A percentile compares a stretch with the other conserved stretches of the same genome.
phyloP scores from a whole-genome alignment of 2,329 filamentous ascomycete genomes.

The Cytospora leucostoma region DNA sequence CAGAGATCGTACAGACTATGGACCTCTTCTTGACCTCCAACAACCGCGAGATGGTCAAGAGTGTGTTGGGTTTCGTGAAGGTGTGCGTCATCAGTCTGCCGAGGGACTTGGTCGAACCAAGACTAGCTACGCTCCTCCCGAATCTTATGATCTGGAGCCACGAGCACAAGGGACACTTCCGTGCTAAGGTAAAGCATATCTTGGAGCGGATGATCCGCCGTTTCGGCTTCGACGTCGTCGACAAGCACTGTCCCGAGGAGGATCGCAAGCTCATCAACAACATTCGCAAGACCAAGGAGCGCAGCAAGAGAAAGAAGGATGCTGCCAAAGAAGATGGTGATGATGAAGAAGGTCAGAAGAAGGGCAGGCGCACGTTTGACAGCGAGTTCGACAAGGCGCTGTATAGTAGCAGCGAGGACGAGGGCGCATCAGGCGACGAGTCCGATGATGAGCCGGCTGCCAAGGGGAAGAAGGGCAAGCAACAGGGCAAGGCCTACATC shows the following conservation, averaged over 20 bases:
- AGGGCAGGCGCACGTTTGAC: conserved; percentile 65
- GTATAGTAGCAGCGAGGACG: conserved; percentile 70
- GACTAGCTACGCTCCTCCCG: conserved; percentile 76
- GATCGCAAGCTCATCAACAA: conserved; percentile 91
- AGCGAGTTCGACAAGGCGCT: conserved; percentile 96
- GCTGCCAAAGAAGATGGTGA: conserved; percentile 59
- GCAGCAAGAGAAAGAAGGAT: conserved; percentile 86
- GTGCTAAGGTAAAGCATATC: conserved; percentile 97
- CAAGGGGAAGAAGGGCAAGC: conserved; percentile 50
- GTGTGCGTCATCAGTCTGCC: conserved; percentile 88
- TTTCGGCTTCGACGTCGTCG: conserved; percentile 81
- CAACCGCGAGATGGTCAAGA: conserved; percentile 94
- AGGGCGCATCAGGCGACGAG: conserved; percentile 60
- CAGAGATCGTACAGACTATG: conserved; percentile 89
- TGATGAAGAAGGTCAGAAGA: conserved; percentile 57
- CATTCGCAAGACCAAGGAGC: conserved; percentile 92
- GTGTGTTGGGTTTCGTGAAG: conserved; percentile 94
- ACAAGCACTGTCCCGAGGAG: conserved; percentile 77
- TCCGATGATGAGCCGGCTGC: conserved; percentile 46
- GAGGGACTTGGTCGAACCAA: conserved; percentile 73
- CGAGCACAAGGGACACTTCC: conserved; percentile 97
- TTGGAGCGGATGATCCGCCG: conserved; percentile 90
- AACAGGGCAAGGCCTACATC: conserved; percentile 76
- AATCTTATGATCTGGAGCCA: conserved; percentile 96
- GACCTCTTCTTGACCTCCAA: conserved; percentile 95